These are phyloP conservation scores for Fusarium chlamydosporum DNA, from an alignment of 2,329 filamentous ascomycete species.

Conservation along the genomic window DNA sequence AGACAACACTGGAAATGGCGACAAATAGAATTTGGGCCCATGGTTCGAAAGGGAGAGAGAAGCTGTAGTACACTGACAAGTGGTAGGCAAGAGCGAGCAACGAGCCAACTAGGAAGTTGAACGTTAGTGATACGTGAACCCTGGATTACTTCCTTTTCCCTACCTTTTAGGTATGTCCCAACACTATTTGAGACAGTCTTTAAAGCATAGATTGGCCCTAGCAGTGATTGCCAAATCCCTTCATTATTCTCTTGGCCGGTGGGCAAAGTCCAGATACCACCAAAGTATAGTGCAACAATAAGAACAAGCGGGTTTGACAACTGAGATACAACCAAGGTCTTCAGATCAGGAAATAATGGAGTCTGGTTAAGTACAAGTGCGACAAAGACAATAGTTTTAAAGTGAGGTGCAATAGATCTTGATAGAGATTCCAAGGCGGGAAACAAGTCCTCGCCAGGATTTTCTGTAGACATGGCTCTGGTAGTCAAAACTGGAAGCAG, in stretches of 20 bases:
- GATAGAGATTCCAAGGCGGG: constrained; percentile 33
- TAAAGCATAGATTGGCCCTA: constrained; percentile 20
- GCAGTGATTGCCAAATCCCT: neutral
- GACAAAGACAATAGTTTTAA: constrained; percentile 28
- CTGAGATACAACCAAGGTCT: constrained; percentile 14
- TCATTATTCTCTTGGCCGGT: constrained; percentile 4
- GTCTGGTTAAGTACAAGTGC: constrained; percentile 32
- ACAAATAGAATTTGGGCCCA: constrained; percentile 28
- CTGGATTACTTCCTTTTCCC: rapidly evolving
- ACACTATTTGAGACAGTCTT: constrained; percentile 23
- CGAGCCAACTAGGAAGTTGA: constrained; percentile 4
- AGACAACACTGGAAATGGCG: neutral
- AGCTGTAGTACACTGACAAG: constrained; percentile 20
- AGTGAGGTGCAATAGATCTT: constrained; percentile 20
- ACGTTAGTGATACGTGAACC: neutral
- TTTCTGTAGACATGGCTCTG: constrained; percentile 27
- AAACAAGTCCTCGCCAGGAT: constrained; percentile 33
- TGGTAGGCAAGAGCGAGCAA: constrained; percentile 31
- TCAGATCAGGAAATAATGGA: constrained; percentile 7
- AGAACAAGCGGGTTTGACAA: constrained; percentile 21
- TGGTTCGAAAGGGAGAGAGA: constrained; percentile 21
- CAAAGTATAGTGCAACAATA: constrained; percentile 24
- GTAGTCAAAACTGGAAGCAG: neutral
- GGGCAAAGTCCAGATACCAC: constrained; percentile 12
- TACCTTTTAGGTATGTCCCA: constrained; percentile 33